Base-by-base conservation (phyloP, 2,329 filamentous ascomycete genomes). In the Hypoxylon sp. region DNA sequence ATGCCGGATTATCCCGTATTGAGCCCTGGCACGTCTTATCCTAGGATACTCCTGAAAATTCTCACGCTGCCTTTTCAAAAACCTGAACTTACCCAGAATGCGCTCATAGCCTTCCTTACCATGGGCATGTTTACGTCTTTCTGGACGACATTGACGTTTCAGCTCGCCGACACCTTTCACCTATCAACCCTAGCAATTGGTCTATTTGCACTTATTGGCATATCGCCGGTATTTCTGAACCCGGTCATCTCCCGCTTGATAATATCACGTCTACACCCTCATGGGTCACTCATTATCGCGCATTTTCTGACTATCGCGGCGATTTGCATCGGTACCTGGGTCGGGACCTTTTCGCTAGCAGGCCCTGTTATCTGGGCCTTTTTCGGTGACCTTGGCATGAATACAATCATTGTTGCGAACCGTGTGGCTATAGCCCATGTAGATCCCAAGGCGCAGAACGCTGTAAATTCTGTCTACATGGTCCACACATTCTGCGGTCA, bases 1-100 rank as follows among this genome's bases (percentile, higher is more conserved):
- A 91, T 96, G 90, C 92, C 92, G 0, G 92, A 94, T 77, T 96
- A 96, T 72, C 93, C 92, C 0, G 86, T 87, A 1, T 91, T 91
- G 3, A 94, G 94, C 75, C 89, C 88, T 0, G 87, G 88, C 0
- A 79, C 91, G 13, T 88, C 87, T 66, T 95, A 94, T 76, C 85
- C 88, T 68, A 80, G 82, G 1, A 88, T 92, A 69, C 82, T 95
- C 2, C 86, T 84, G 78, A 87, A 85, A 31, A 93, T 95, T 24
- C 75, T 89, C 1, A 79, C 84, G 27, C 87, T 95, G 79, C 80
- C 92, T 46, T 79, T 87, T 52, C 87, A 84, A 3, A 85, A 94
- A 52, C 91, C 93, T 0, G 80, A 92, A 0, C 84, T 96, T 0
- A 85, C 92, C 0, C 92, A 95, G 76, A 86, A 89, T 0, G 90